Evolutionary conservation across 192 early-diverging fungal species (phyloP).

Genomic region (Rhizoclosmatium globosum): DNA sequence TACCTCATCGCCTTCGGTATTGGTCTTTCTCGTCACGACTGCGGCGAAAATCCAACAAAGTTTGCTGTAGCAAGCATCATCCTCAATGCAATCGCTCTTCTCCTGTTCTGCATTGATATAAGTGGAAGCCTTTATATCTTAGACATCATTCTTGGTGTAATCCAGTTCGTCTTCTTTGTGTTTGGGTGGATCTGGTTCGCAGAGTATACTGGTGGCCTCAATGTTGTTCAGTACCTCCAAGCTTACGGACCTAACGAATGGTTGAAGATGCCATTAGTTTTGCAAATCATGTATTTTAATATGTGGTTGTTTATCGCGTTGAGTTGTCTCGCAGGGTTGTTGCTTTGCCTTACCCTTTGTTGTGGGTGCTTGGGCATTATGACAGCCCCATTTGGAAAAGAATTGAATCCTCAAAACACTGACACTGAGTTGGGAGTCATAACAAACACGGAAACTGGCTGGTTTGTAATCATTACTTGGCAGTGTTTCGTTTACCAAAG

Average conservation of each 20-base stretch:
- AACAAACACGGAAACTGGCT: no score
- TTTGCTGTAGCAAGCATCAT: neutral
- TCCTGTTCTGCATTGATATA: neutral
- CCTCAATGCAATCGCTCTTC: neutral
- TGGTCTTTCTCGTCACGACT: neutral
- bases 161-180: neutral
- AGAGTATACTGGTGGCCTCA: neutral
- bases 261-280: neutral
- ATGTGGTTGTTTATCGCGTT: constrained; percentile 5
- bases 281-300: constrained; percentile 9
- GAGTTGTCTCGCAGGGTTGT: no score
- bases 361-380: no score
- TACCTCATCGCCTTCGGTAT: neutral
- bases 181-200: constrained; percentile 5
- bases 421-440: no score
- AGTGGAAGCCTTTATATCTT: neutral
- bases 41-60: neutral
- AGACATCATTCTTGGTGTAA: neutral
- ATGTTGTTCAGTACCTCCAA: neutral
- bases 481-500: no score
- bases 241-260: neutral
- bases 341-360: no score
- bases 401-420: no score
- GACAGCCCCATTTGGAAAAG: no score
- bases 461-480: no score